phyloP scores from a whole-genome alignment of 306 rosid genomes.

The Alnus glutinosa region DNA sequence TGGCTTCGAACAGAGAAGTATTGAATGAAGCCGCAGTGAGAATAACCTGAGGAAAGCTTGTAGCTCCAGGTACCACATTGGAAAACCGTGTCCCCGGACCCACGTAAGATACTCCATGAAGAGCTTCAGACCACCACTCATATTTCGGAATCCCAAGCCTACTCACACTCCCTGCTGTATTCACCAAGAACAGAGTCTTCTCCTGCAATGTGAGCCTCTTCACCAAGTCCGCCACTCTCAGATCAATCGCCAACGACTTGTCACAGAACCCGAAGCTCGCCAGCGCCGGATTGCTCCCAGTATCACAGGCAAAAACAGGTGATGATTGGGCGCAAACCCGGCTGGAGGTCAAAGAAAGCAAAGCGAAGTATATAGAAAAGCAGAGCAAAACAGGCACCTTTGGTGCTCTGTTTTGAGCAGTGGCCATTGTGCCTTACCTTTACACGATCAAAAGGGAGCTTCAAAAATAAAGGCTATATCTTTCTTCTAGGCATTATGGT shows the following conservation, averaged over 20 bases:
- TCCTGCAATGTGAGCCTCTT: conserved; percentile 74
- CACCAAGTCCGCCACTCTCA: conserved; percentile 73
- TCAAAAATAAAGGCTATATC: conserved; percentile 21
- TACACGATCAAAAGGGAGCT: not conserved
- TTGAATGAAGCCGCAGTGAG: conserved; percentile 96
- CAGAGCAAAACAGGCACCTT: conserved; percentile 59
- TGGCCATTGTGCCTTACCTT: conserved; percentile 40
- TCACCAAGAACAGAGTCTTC: conserved; percentile 66
- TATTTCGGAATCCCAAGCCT: conserved; percentile 89
- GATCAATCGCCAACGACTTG: conserved; percentile 39
- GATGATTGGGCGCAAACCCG: conserved; percentile 51
- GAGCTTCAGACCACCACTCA: conserved; percentile 98
- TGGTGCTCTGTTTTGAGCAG: conserved; percentile 48
- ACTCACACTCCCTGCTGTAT: conserved; percentile 54
- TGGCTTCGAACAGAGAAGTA: conserved; percentile 75
- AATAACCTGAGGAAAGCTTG: conserved; percentile 91
- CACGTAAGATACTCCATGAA: conserved; percentile 84
- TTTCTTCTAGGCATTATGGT: conserved; percentile 1
- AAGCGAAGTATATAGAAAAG: conserved; percentile 11
- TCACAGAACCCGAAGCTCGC: conserved; percentile 66
- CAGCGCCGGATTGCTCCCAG: conserved; percentile 32
- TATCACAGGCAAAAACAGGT: conserved; percentile 68
- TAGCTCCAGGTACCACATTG: conserved; percentile 69
- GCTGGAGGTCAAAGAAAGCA: conserved; percentile 13
- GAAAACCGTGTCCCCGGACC: conserved; percentile 86